Percentiles rank a stretch among this genome's conserved stretches.
These are phyloP conservation scores for Xylaria sp. DNA, from an alignment of 2,329 filamentous ascomycete genomes.

Conservation along the genomic window DNA sequence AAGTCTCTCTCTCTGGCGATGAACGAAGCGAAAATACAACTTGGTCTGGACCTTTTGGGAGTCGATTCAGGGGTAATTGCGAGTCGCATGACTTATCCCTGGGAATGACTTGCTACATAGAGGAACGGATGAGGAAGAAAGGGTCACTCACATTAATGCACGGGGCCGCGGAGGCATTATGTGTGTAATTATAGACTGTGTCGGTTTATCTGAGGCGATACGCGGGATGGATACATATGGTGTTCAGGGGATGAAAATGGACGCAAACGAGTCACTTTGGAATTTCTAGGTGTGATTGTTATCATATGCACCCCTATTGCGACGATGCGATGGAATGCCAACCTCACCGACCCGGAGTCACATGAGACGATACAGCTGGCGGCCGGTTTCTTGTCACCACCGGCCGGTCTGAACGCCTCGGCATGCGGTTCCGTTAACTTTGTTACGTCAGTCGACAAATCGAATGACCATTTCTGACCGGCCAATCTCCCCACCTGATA, in stretches of 20 bases:
- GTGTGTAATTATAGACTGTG: constrained; percentile 32
- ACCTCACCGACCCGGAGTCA: constrained; percentile 6
- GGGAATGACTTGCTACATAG: not conserved
- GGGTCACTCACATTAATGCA: constrained; percentile 9
- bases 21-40: not conserved
- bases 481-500: no score
- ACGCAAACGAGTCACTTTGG: constrained; percentile 19
- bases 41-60: not conserved
- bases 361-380: constrained; percentile 4
- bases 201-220: constrained; percentile 21
- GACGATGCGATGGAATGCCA: not conserved
- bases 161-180: constrained; percentile 21
- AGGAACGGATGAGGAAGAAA: constrained; percentile 12
- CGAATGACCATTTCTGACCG: not conserved
- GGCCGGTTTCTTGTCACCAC: not conserved
- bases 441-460: constrained; percentile 13
- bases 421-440: constrained; percentile 6
- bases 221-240: constrained; percentile 11
- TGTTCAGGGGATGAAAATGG: constrained; percentile 21
- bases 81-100: not conserved
- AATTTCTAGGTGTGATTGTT: constrained; percentile 2
- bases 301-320: not conserved
- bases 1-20: constrained; percentile 1
- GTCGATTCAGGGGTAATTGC: not conserved
- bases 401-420: not conserved